Evolutionary conservation across 2,329 filamentous ascomycete genomes (phyloP), one percentile per base, ranked within the genome.

Genomic region (Dryadomyces quercus-mongolicae): DNA sequence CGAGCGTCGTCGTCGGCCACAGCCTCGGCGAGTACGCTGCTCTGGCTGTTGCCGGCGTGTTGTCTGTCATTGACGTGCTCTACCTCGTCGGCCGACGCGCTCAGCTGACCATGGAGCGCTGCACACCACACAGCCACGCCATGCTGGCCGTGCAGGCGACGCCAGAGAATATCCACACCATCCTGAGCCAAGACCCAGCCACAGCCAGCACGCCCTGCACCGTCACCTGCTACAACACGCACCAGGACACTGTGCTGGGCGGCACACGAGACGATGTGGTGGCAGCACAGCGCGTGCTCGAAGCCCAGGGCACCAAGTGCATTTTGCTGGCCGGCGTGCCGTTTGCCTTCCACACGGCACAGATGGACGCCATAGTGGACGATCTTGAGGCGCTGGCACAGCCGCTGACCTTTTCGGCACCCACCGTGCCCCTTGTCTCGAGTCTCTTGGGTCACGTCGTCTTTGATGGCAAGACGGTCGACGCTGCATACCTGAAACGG

Each of bases 1-100:
- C 74, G 8, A 66, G 70, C 40, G 72, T 66, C 1, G 72, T 76
- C 3, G 59, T 76, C 3, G 74, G 74, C 5, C 74, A 75, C 57
- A 83, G 79, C 58, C 68, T 85, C 18, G 80, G 80, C 48, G 80
- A 84, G 63, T 83, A 82, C 62, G 80, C 80, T 22, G 81, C 81
- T 22, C 71, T 85, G 0, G 70, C 79, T 54, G 73, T 78, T 12
- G 78, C 81, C 47, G 82, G 80, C 22, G 79, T 85, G n/a, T 68
- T 85, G 16, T 81, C 79, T 0, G 76, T 74, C 16, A 71, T 71
- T 38, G 82, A 85, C 60, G 75, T 78, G 58, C 69, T 88, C 10
- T 79, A 77, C 47, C 70, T 87, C 0, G 81, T 85, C 5, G 83
- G 83, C 8, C 62, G 68, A 20, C 73, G 84, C 55, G 82, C 82